Conservation (phyloP, 805 yeast genomes). For the Saccharomycopsis oosterbeekiorum region DNA sequence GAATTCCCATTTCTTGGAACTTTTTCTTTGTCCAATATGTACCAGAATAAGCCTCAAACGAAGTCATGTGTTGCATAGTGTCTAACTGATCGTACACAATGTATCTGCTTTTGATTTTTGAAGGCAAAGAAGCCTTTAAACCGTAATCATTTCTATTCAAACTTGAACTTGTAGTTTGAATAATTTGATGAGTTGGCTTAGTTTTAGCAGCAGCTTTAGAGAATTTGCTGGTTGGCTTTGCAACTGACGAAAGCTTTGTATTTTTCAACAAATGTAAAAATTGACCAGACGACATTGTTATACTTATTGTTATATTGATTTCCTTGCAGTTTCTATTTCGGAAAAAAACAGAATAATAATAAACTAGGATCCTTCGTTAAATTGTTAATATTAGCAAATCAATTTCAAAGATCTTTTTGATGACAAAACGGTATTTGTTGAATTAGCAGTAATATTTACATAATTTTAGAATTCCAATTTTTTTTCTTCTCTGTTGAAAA, state of each 20-base stretch:
- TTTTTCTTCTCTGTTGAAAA: not conserved
- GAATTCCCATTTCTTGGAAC: conserved; percentile 59
- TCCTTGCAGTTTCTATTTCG: not conserved
- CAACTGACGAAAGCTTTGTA: conserved; percentile 29
- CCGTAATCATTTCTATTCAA: conserved; percentile 66
- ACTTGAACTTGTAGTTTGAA: conserved; percentile 58
- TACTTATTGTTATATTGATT: not conserved
- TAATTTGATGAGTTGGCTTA: conserved; percentile 62
- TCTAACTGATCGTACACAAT: conserved; percentile 60
- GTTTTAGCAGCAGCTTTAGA: conserved; percentile 22
- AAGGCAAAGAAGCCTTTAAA: conserved; percentile 60
- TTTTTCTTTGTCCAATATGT: conserved; percentile 50
- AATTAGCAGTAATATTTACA: no score
- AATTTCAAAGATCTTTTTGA: no score
- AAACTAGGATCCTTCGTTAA: not conserved
- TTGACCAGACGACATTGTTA: conserved; percentile 1
- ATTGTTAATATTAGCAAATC: no score
- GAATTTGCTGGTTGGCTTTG: conserved; percentile 24
- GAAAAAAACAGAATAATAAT: not conserved
- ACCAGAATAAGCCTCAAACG: conserved; percentile 56
- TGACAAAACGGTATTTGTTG: no score
- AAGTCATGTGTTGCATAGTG: conserved; percentile 56
- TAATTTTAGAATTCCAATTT: no score
- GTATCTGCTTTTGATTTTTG: conserved; percentile 45
- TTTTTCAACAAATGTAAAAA: conserved; percentile 15